phyloP scores from a whole-genome alignment of 164 flowering plant genomes.

The Protea cynaroides region DNA sequence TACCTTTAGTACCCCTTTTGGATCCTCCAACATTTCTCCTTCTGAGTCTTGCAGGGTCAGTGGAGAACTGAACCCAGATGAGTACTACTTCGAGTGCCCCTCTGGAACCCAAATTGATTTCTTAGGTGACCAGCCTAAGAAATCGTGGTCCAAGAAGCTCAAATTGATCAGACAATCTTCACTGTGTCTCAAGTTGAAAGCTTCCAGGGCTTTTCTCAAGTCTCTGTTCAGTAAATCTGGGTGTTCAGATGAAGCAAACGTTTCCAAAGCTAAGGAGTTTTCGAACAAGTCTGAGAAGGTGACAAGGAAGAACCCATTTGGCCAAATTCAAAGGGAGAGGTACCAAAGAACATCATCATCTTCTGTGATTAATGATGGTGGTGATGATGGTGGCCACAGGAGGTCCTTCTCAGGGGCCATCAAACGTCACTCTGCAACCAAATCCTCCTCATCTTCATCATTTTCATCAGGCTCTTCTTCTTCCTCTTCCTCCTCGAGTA shows the following conservation, averaged over 20 bases:
- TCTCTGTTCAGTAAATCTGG: constrained; percentile 59
- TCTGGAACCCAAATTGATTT: constrained; percentile 29
- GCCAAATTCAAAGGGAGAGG: constrained; percentile 24
- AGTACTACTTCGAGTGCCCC: constrained; percentile 53
- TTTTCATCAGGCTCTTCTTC: constrained; percentile 40
- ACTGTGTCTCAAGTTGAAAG: constrained; percentile 49
- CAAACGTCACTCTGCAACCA: constrained; percentile 37
- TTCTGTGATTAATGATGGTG: constrained; percentile 20
- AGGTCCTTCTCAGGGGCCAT: constrained; percentile 60
- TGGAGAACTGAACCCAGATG: constrained; percentile 56
- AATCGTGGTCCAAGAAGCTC: constrained; percentile 52
- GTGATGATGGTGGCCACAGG: constrained; percentile 24
- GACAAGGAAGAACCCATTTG: constrained; percentile 39
- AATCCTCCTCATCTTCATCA: constrained; percentile 34
- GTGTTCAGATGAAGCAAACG: constrained; percentile 29
- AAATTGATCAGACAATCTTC: constrained; percentile 47
- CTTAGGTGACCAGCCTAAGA: constrained; percentile 26
- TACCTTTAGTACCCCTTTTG: constrained; percentile 32
- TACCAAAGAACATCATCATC: constrained; percentile 19
- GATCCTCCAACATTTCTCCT: constrained; percentile 57
- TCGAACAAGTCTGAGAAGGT: constrained; percentile 35
- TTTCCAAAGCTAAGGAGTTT: constrained; percentile 27
- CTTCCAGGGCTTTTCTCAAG: constrained; percentile 56
- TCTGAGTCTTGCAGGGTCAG: constrained; percentile 59
- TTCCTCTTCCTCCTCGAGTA: constrained; percentile 26